Percentiles rank a stretch among this genome's conserved stretches.
These are phyloP conservation scores for Fusarium buharicum DNA, from an alignment of 2,329 filamentous ascomycete genomes.

Conservation along the genomic window DNA sequence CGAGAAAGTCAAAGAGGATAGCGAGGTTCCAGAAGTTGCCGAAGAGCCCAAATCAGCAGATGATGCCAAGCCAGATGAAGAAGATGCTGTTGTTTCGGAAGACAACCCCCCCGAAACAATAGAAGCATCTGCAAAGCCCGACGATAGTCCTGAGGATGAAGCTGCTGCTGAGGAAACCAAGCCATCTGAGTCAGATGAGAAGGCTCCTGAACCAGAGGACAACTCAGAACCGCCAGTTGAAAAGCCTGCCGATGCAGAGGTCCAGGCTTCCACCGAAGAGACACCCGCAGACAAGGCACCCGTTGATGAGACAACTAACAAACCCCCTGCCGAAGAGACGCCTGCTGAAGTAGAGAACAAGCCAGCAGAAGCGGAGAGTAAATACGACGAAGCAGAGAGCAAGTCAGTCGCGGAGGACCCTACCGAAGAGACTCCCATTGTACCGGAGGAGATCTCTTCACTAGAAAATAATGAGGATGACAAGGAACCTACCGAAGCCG, in stretches of 20 bases:
- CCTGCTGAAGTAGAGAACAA: slow-evolving; percentile 4
- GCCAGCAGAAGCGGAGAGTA: too few relatives aligned
- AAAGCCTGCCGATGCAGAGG: neutral
- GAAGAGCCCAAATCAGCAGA: slow-evolving; percentile 1
- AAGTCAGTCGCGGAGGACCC: neutral
- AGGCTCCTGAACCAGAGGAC: slow-evolving; percentile 3
- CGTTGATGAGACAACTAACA: neutral
- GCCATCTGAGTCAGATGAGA: neutral
- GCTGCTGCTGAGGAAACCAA: neutral
- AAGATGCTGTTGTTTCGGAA: neutral
- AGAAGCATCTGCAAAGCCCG: slow-evolving; percentile 4
- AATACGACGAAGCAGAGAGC: slow-evolving; percentile 4
- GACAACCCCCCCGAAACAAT: neutral
- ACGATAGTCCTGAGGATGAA: slow-evolving; percentile 3
- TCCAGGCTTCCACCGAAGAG: neutral
- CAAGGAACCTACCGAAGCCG: neutral
- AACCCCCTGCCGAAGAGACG: neutral
- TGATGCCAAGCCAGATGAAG: slow-evolving; percentile 4
- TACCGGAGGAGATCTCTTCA: neutral
- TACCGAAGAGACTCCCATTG: neutral
- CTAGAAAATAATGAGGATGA: neutral
- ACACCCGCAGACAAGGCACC: neutral
- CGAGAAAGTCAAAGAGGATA: slow-evolving; percentile 9
- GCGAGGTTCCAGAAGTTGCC: slow-evolving; percentile 1
- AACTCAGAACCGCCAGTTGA: neutral